phyloP scores from a whole-genome alignment of 768 basidiomycete genomes.

The Dictyophora rubrovolvata region DNA sequence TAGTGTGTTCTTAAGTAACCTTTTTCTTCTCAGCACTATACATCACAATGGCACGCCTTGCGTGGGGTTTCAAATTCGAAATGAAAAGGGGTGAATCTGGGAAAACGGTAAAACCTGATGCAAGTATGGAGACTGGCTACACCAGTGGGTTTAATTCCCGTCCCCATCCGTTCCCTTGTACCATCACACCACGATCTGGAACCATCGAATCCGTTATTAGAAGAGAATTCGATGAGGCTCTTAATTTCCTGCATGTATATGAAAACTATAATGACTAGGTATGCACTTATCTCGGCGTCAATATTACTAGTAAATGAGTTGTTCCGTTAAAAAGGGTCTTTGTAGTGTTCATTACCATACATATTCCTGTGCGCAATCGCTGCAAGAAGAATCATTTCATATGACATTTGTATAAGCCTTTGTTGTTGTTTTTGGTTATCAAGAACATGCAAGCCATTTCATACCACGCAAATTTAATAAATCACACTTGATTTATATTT shows the following conservation, averaged over 20 bases:
- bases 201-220: slow-evolving; percentile 3
- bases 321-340: too few relatives aligned
- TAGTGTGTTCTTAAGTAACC: not conserved
- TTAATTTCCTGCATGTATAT: slow-evolving; percentile 8
- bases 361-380: too few relatives aligned
- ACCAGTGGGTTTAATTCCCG: slow-evolving; percentile 12
- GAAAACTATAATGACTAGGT: slow-evolving; percentile 8
- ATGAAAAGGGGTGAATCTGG: slow-evolving; percentile 4
- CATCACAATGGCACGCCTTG: slow-evolving; percentile 11
- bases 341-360: too few relatives aligned
- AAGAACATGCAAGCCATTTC: too few relatives aligned
- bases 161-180: slow-evolving; percentile 10
- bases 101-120: not conserved
- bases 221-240: slow-evolving; percentile 9
- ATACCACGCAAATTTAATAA: too few relatives aligned
- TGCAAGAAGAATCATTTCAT: too few relatives aligned
- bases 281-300: too few relatives aligned
- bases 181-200: slow-evolving; percentile 1
- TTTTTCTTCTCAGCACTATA: slow-evolving; percentile 6
- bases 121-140: slow-evolving; percentile 12
- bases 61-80: slow-evolving; percentile 12
- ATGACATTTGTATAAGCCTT: too few relatives aligned
- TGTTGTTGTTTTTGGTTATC: too few relatives aligned
- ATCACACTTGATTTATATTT: too few relatives aligned
- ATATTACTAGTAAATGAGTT: too few relatives aligned